These are phyloP conservation scores for Paramarasmius palmivorus DNA, from an alignment of 1,284 basidiomycete genomes.

Conservation along the genomic window DNA sequence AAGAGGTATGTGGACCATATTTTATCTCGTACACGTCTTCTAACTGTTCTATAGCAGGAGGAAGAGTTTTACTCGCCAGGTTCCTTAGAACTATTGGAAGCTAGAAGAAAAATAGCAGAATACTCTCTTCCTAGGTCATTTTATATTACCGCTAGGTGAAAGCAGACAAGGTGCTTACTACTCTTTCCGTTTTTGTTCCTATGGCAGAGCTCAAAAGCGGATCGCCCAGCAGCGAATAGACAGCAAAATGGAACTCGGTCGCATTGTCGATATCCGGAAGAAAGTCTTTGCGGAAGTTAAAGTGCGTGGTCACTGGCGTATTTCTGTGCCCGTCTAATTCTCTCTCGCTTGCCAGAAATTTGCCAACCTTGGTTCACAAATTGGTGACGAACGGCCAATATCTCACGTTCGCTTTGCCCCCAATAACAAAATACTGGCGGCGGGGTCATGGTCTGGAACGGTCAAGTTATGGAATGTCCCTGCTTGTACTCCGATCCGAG, in stretches of 20 bases:
- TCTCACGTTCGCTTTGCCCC: constrained; percentile 95
- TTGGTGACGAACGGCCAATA: constrained; percentile 94
- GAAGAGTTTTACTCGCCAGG: constrained; percentile 98
- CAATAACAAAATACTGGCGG: constrained; percentile 84
- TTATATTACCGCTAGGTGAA: constrained; percentile 53
- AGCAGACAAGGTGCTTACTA: constrained; percentile 79
- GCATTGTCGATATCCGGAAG: constrained; percentile 89
- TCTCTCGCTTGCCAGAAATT: constrained; percentile 61
- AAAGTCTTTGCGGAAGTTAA: constrained; percentile 89
- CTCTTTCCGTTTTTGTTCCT: constrained; percentile 35
- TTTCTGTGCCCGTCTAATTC: not conserved
- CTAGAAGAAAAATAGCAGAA: constrained; percentile 83
- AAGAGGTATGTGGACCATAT: constrained; percentile 56
- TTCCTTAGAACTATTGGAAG: constrained; percentile 80
- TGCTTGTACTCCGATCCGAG: constrained; percentile 74
- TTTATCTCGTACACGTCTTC: not conserved
- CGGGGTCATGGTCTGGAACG: constrained; percentile 94
- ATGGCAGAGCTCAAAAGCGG: constrained; percentile 87
- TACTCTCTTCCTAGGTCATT: constrained; percentile 91
- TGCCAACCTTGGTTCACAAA: constrained; percentile 93
- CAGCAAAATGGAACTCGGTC: constrained; percentile 84
- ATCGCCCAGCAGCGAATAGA: constrained; percentile 89
- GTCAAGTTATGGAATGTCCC: constrained; percentile 97
- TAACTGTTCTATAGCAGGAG: constrained; percentile 41
- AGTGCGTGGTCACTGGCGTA: constrained; percentile 49